phyloP scores from a whole-genome alignment of 1,139 yeast genomes.

The Yamadazyma friedrichii region DNA sequence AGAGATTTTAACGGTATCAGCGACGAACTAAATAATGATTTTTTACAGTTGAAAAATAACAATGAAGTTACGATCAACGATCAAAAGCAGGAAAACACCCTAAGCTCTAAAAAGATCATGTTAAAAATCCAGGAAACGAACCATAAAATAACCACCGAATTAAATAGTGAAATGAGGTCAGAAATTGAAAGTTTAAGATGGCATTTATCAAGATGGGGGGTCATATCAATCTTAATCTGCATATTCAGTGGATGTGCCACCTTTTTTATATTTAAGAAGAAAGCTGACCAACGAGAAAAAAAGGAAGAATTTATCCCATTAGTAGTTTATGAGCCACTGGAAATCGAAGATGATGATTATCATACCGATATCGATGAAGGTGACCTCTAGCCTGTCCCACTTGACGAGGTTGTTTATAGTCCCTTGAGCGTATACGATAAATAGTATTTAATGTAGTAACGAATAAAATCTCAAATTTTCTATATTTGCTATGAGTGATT shows the following conservation, averaged over 20 bases:
- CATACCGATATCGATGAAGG: constrained; percentile 41
- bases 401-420: too few relatives aligned
- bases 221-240: constrained; percentile 54
- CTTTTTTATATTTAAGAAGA: constrained; percentile 37
- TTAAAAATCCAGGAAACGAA: constrained; percentile 79
- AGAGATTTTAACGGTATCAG: constrained; percentile 68
- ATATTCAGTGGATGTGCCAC: constrained; percentile 43
- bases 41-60: constrained; percentile 67
- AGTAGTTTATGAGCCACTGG: constrained; percentile 49
- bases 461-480: background rate
- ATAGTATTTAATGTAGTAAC: too few relatives aligned
- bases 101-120: constrained; percentile 68
- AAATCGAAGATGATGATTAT: constrained; percentile 48
- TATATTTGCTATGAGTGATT: constrained; percentile 4
- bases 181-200: constrained; percentile 89
- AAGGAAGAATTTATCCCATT: constrained; percentile 43
- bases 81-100: constrained; percentile 80
- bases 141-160: constrained; percentile 80
- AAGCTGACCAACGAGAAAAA: constrained; percentile 22
- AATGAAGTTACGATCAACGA: constrained; percentile 84
- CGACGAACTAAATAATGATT: constrained; percentile 74
- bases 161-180: constrained; percentile 77
- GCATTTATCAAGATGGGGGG: constrained; percentile 90
- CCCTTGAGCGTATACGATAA: too few relatives aligned
- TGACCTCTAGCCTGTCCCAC: constrained; percentile 5